Percentiles rank a stretch among this genome's conserved stretches.
Conservation (phyloP, 345 rosid genomes). For the Toxicodendron radicans region DNA sequence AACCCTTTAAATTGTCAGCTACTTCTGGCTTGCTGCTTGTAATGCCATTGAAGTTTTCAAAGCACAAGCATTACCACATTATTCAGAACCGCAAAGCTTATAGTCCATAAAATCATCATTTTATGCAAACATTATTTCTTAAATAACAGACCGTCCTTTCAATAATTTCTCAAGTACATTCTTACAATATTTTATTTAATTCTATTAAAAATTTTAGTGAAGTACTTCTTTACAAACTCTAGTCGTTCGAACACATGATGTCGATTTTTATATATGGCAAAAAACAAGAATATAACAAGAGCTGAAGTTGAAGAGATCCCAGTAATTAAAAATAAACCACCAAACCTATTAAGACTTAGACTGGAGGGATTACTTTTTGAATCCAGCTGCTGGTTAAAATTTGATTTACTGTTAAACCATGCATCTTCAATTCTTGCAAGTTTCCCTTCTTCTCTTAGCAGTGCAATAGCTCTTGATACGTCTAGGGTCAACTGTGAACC, state of each 20-base stretch:
- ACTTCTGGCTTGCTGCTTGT: no score
- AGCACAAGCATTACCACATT: no score
- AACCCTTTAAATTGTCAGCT: no score
- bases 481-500: slow-evolving; percentile 2
- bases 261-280: slow-evolving; percentile 4
- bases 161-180: no score
- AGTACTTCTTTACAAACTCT: background rate
- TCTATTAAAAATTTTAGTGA: no score
- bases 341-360: slow-evolving; percentile 12
- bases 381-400: background rate
- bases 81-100: no score
- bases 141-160: no score
- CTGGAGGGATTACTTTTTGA: background rate
- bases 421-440: background rate
- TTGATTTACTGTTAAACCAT: background rate
- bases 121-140: no score
- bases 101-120: no score
- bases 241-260: background rate
- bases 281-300: slow-evolving; percentile 12
- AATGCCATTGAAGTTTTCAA: no score
- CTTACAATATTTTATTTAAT: no score
- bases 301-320: slow-evolving; percentile 28
- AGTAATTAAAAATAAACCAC: slow-evolving; percentile 37
- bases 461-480: background rate
- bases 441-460: slow-evolving; percentile 1